These are phyloP conservation scores for Phylloporus rhodoxanthus DNA, from an alignment of 768 basidiomycete species.

Conservation along the genomic window DNA sequence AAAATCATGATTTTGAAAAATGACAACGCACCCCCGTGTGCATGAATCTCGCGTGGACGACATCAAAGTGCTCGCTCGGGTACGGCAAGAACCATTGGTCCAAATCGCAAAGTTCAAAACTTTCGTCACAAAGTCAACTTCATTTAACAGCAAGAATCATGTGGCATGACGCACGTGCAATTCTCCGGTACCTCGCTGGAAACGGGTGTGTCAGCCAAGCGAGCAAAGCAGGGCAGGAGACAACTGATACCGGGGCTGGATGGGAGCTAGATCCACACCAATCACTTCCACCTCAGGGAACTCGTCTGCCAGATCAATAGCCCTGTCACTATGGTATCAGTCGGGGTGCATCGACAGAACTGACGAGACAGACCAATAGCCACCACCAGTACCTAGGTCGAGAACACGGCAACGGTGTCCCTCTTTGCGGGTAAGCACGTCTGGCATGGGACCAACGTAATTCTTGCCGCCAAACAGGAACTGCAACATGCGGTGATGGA, in stretches of 20 bases:
- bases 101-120: slow-evolving; percentile 69
- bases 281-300: slow-evolving; percentile 62
- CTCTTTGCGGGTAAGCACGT: slow-evolving; percentile 40
- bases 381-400: slow-evolving; percentile 65
- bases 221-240: not conserved
- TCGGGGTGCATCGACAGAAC: not conserved
- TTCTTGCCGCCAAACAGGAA: slow-evolving; percentile 60
- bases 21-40: slow-evolving; percentile 46
- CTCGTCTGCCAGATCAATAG: slow-evolving; percentile 68
- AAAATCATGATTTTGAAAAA: not conserved
- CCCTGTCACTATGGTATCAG: slow-evolving; percentile 37
- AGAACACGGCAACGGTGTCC: slow-evolving; percentile 41
- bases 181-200: slow-evolving; percentile 59
- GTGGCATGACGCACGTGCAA: slow-evolving; percentile 53
- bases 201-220: slow-evolving; percentile 13
- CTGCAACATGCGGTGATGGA: slow-evolving; percentile 60
- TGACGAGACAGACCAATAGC: slow-evolving; percentile 46
- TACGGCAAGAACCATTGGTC: slow-evolving; percentile 58
- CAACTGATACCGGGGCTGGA: slow-evolving; percentile 55
- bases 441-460: slow-evolving; percentile 60
- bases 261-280: slow-evolving; percentile 66
- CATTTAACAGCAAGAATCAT: slow-evolving; percentile 3
- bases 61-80: slow-evolving; percentile 55
- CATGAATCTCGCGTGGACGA: slow-evolving; percentile 65
- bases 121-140: slow-evolving; percentile 21